phyloP scores from a whole-genome alignment of 2,329 filamentous ascomycete genomes.

The Trichoderma sp. region DNA sequence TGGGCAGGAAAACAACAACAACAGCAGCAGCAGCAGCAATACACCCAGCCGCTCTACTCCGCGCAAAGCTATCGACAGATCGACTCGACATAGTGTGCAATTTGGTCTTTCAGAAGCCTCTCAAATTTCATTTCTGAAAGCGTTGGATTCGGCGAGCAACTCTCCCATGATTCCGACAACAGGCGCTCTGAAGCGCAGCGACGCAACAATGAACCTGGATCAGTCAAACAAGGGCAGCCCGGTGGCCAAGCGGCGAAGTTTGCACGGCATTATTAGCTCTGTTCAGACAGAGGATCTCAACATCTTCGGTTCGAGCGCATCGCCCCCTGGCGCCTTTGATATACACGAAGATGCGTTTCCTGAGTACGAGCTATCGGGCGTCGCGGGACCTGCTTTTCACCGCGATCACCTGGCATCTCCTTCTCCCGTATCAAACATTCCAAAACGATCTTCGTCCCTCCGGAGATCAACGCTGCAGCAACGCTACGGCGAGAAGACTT shows the following conservation, averaged over 20 bases:
- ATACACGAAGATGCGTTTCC: constrained; percentile 46
- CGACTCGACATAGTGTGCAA: constrained; percentile 53
- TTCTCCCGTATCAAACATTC: constrained; percentile 52
- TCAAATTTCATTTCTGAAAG: constrained; percentile 48
- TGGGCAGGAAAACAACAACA: constrained; percentile 44
- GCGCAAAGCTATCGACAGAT: constrained; percentile 40
- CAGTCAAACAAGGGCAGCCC: constrained; percentile 76
- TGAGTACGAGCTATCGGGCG: constrained; percentile 54
- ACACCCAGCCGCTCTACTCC: constrained; percentile 35
- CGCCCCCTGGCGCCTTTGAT: constrained; percentile 47
- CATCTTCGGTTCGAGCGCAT: constrained; percentile 64
- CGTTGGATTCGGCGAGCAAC: constrained; percentile 45
- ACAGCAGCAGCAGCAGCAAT: constrained; percentile 34
- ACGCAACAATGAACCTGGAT: constrained; percentile 85
- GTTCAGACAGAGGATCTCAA: constrained; percentile 59
- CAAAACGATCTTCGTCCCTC: constrained; percentile 71
- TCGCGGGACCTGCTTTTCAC: constrained; percentile 28
- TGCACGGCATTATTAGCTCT: constrained; percentile 69
- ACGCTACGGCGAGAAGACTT: constrained; percentile 67
- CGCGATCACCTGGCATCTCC: constrained; percentile 44
- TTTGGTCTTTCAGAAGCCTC: constrained; percentile 55
- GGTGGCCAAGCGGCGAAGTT: constrained; percentile 83
- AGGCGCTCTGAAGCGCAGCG: constrained; percentile 88
- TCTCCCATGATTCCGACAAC: constrained; percentile 42
- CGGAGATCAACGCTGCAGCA: constrained; percentile 87